Percentiles rank a stretch among this genome's conserved stretches.
These are phyloP conservation scores for Alternaria brassicae DNA, from an alignment of 2,329 filamentous ascomycete species.

Conservation along the genomic window DNA sequence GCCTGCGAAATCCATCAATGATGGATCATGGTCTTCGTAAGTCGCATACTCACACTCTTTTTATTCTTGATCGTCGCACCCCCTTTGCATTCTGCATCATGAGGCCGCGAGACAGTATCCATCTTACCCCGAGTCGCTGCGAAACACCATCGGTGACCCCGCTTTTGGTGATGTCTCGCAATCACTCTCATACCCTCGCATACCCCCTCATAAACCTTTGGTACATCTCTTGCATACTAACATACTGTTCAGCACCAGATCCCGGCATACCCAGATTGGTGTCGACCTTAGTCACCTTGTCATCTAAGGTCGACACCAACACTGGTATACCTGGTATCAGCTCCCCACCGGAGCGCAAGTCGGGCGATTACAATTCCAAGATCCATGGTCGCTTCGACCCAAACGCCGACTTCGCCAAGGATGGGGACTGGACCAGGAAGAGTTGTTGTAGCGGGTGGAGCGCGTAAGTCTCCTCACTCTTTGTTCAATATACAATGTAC, in stretches of 20 bases:
- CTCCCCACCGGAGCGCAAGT: neutral
- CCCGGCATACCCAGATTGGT: neutral
- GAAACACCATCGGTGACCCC: neutral
- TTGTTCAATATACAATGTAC: neutral
- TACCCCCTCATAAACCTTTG: neutral
- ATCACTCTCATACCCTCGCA: neutral
- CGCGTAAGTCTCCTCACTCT: slow-evolving; percentile 25
- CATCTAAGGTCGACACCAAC: neutral
- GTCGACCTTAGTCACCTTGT: neutral
- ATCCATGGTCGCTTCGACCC: slow-evolving; percentile 30
- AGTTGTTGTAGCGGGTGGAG: slow-evolving; percentile 39
- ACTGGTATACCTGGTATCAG: neutral
- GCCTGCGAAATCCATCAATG: neutral
- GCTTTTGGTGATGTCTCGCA: slow-evolving; percentile 15
- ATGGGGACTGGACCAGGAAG: slow-evolving; percentile 18
- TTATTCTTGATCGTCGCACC: neutral
- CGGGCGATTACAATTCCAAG: slow-evolving; percentile 5
- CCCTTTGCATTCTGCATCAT: neutral
- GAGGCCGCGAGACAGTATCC: neutral
- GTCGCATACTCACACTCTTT: neutral
- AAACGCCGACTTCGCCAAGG: neutral
- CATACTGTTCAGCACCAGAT: neutral
- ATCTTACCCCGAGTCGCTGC: neutral
- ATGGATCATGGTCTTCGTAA: neutral
- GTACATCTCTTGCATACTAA: neutral